Conservation (phyloP, 805 yeast species). For the Saccharomyces eubayanus region DNA sequence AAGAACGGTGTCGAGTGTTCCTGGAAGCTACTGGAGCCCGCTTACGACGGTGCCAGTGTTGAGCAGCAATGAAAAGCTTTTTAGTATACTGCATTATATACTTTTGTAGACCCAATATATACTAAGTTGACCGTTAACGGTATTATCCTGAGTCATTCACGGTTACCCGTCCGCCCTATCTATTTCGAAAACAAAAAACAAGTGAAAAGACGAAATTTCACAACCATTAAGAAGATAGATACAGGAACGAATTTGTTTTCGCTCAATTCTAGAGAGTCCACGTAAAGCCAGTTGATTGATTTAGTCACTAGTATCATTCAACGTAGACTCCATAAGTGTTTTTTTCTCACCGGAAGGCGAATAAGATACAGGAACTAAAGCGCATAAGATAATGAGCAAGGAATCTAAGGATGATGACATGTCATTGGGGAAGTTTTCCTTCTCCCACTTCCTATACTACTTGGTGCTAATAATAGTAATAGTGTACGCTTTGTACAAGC, state of each 20-base stretch:
- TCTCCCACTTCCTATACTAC: slow-evolving; percentile 15
- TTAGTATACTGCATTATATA: background rate
- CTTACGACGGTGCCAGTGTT: slow-evolving; percentile 77
- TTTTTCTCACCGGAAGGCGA: background rate
- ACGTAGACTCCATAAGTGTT: background rate
- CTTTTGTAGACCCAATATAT: background rate
- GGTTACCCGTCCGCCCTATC: background rate
- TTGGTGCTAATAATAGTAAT: slow-evolving; percentile 15
- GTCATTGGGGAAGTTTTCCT: slow-evolving; percentile 12
- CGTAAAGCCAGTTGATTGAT: background rate
- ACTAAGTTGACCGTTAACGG: background rate
- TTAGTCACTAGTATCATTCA: background rate
- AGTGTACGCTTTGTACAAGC: slow-evolving; percentile 28
- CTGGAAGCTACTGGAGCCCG: slow-evolving; percentile 81
- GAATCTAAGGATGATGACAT: slow-evolving; percentile 11
- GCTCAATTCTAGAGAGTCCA: background rate
- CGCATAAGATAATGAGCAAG: slow-evolving; percentile 4
- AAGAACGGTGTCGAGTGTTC: slow-evolving; percentile 60
- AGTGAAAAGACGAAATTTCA: background rate
- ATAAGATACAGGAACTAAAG: background rate
- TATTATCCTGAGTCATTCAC: background rate
- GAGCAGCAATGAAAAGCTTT: slow-evolving; percentile 4
- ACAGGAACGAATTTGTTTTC: background rate
- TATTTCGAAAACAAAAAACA: background rate
- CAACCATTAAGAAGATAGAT: background rate